Percentiles rank a stretch among this genome's conserved stretches.
These are phyloP conservation scores for Lantana camara DNA, from an alignment of 257 asterid genomes.

Conservation along the genomic window DNA sequence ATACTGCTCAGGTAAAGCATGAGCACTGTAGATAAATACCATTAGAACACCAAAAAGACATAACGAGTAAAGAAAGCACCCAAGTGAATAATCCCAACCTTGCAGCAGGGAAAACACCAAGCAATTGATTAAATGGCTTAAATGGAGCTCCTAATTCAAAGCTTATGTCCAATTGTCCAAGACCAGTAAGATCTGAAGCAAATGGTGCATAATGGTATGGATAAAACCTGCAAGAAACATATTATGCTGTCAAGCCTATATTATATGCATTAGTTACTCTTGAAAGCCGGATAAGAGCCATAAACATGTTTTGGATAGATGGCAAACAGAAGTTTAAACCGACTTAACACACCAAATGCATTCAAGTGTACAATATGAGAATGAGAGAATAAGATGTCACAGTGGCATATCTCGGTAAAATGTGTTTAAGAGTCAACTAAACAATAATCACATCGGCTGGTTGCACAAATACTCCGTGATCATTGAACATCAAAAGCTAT, in stretches of 20 bases:
- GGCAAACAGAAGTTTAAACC: too few species aligned
- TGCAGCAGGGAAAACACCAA: constrained; percentile 98
- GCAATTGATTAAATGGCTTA: constrained; percentile 91
- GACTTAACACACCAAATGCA: not conserved
- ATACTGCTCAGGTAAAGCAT: constrained; percentile 88
- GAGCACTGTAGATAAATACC: constrained; percentile 66
- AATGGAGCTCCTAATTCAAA: constrained; percentile 92
- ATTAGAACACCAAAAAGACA: constrained; percentile 35
- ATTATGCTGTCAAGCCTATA: constrained; percentile 25
- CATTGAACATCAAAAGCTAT: constrained; percentile 10
- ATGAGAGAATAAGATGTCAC: too few species aligned
- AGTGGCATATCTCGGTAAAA: too few species aligned
- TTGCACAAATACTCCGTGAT: constrained; percentile 8
- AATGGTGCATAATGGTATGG: constrained; percentile 98
- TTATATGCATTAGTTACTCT: constrained; percentile 14
- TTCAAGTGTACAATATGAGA: too few species aligned
- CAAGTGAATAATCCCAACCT: constrained; percentile 52
- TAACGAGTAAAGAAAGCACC: constrained; percentile 19
- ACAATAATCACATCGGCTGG: not conserved
- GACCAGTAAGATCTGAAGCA: constrained; percentile 94
- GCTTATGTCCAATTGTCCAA: constrained; percentile 63
- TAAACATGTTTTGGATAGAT: not conserved
- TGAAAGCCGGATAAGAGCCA: not conserved
- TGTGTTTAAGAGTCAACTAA: constrained; percentile 3
- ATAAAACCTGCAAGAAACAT: constrained; percentile 71